phyloP scores from a whole-genome alignment of 1,284 basidiomycete species.

The Coniferiporia weirii region DNA sequence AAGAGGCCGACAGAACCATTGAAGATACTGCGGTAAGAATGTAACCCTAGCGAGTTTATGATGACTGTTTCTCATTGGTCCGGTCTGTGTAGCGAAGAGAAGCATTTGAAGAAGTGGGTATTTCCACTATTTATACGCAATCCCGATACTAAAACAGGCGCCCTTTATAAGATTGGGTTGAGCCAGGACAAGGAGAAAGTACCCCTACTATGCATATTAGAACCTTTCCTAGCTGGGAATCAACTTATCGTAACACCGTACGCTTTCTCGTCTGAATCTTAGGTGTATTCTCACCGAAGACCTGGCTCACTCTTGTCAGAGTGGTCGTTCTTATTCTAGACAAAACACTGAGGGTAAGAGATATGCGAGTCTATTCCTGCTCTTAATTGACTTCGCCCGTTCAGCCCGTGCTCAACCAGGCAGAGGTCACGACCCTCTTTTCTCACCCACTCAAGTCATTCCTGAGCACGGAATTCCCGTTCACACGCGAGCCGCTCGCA shows the following conservation, averaged over 20 bases:
- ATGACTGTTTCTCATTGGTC: neutral
- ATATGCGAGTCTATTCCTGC: neutral
- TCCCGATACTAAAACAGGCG: neutral
- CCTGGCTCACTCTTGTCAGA: constrained; percentile 33
- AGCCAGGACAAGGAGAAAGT: constrained; percentile 62
- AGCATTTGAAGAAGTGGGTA: constrained; percentile 61
- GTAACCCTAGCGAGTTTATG: neutral
- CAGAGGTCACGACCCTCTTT: constrained; percentile 76
- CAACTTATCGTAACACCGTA: constrained; percentile 77
- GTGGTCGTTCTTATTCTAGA: constrained; percentile 80
- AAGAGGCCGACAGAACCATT: constrained; percentile 56
- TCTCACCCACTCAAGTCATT: constrained; percentile 76
- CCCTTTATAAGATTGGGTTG: constrained; percentile 66
- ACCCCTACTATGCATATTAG: constrained; percentile 68
- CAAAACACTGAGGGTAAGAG: constrained; percentile 53
- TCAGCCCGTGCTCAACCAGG: constrained; percentile 72
- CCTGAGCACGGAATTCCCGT: constrained; percentile 58
- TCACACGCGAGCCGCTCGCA: constrained; percentile 43
- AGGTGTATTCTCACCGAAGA: neutral
- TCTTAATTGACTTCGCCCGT: constrained; percentile 1
- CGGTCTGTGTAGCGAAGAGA: constrained; percentile 54
- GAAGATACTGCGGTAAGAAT: constrained; percentile 75
- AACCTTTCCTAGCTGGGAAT: constrained; percentile 71
- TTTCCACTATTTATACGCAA: neutral
- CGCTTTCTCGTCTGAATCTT: constrained; percentile 26